Percentiles rank a stretch among this genome's conserved stretches.
Conservation (phyloP, 2,329 filamentous ascomycete genomes). For the Elsinoe fawcettii region DNA sequence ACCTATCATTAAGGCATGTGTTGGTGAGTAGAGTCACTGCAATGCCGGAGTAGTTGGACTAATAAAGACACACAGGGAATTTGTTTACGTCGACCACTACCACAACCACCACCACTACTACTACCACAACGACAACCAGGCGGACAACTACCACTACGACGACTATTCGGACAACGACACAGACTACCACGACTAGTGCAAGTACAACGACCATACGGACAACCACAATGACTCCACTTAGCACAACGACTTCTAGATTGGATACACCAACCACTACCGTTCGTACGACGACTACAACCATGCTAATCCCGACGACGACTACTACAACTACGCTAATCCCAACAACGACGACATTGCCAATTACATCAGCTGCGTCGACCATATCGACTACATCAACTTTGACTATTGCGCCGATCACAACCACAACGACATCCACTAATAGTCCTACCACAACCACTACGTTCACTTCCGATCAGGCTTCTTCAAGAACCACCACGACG, state of each 20-base stretch:
- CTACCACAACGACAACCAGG: not conserved
- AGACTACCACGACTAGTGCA: not conserved
- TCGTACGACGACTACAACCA: not conserved
- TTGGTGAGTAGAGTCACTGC: not conserved
- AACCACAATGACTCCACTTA: no score
- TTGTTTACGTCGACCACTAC: not conserved
- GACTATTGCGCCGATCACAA: not conserved
- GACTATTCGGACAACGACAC: not conserved
- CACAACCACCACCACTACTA: not conserved
- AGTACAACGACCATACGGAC: not conserved
- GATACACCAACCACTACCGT: not conserved
- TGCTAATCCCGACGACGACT: not conserved
- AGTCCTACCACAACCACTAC: not conserved
- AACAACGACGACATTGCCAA: not conserved
- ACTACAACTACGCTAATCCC: not conserved
- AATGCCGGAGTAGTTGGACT: no score
- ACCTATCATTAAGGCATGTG: not conserved
- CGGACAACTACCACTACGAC: not conserved
- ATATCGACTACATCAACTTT: not conserved
- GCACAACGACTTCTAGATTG: not conserved
- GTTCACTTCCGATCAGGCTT: not conserved
- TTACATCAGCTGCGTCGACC: not conserved
- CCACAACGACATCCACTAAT: not conserved
- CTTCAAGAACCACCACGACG: not conserved
- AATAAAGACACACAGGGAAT: not conserved